Base-by-base conservation (phyloP, 257 asterid species). In the Fraxinus americana region DNA sequence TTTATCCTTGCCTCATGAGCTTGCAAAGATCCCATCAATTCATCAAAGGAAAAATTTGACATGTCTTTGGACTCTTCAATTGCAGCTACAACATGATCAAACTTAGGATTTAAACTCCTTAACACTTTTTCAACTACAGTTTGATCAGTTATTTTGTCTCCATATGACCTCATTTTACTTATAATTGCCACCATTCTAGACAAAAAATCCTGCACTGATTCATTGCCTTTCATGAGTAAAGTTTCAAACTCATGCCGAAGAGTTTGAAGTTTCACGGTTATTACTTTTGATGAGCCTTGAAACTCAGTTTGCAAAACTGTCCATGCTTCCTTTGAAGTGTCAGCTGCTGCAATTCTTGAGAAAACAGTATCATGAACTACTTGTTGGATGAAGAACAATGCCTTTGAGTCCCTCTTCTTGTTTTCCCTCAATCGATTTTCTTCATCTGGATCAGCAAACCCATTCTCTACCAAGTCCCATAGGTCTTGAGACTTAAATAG, bases 21-120 rank as follows among this genome's bases (percentile, higher is more conserved):
- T 70, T 69, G 76, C 71, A 52, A 70, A 23, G 67, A 78, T 13
- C 77, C 72, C 77, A 78, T 78, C 19, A 78, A 16, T 25, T 71
- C 48, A 78, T 71, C 77, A 39, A 78, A 78, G 4, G 72, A 35
- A 71, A 36, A 38, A 10, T 12, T 32, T 1, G 25, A 27, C 13
- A 77, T 25, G 32, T 71, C 72, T 32, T 59, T 57, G 16, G 54
- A 67, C 67, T 67, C 68, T 35, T 67, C 68, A 29, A 76, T 67
- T 4, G 10, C 50, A 67, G 25, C 70, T 57, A 76, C 36, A 27
- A 76, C 48, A 76, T 66, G 52, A 2, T 73, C 71, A 66, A 73
- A 72, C 69, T 36, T 48, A 1, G 70, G 32, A 66, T 69, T 66
- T 21, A 23, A 38, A 48, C 70, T 73, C 38, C 69, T 65, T 4